Conservation (phyloP, 2,329 filamentous ascomycete species). For the Cryphonectria naterciae region DNA sequence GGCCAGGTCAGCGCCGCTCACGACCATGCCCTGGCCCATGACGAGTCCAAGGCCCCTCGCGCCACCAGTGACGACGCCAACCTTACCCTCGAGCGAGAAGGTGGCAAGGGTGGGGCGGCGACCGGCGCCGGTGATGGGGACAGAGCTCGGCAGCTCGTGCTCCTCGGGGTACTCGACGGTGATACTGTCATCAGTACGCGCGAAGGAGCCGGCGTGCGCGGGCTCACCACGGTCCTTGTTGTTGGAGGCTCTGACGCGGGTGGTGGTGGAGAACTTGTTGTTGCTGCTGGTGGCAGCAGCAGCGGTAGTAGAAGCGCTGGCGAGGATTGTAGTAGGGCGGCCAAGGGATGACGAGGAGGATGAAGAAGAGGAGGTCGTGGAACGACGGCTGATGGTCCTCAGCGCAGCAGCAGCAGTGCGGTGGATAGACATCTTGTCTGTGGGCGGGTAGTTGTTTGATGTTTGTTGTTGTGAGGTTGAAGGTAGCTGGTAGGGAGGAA, state of each 20-base stretch:
- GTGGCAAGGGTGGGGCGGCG: slow-evolving; percentile 77
- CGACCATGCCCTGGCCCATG: slow-evolving; percentile 90
- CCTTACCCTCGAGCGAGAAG: slow-evolving; percentile 84
- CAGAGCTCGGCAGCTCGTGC: slow-evolving; percentile 70
- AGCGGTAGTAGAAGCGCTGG: neutral
- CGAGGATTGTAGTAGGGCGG: neutral
- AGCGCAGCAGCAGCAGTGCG: slow-evolving; percentile 19
- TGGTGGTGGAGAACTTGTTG: slow-evolving; percentile 15
- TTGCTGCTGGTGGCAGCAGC: neutral
- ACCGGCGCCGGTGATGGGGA: slow-evolving; percentile 74
- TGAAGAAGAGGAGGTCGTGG: neutral
- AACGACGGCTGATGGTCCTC: slow-evolving; percentile 10
- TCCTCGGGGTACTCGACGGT: slow-evolving; percentile 79
- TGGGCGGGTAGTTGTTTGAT: neutral
- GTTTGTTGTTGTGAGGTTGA: neutral
- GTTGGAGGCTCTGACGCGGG: slow-evolving; percentile 34
- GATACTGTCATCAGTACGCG: slow-evolving; percentile 79
- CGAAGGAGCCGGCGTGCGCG: slow-evolving; percentile 63
- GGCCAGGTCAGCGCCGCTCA: slow-evolving; percentile 85
- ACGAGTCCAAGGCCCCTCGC: slow-evolving; percentile 87
- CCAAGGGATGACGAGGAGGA: neutral
- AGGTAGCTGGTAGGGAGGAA: neutral
- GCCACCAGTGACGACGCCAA: slow-evolving; percentile 86
- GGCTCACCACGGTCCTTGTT: slow-evolving; percentile 35
- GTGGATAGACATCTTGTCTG: slow-evolving; percentile 19